Evolutionary conservation across 805 yeast genomes (phyloP).

Genomic region (Candida qinlingensis): DNA sequence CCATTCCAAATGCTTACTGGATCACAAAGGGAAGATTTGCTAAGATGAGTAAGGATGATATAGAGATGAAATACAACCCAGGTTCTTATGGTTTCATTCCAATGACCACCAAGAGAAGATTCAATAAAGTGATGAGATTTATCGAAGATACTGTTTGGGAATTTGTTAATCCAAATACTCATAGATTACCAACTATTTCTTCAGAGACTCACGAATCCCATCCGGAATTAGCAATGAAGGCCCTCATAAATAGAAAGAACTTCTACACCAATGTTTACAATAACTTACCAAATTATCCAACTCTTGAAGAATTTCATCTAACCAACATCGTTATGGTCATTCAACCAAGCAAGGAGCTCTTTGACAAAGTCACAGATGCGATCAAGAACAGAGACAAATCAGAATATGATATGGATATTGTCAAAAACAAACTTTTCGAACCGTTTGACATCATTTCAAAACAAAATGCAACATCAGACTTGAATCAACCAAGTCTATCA

Average conservation of each 20-base stretch:
- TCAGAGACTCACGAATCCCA: not conserved
- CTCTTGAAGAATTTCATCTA: slow-evolving; percentile 26
- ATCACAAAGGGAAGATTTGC: slow-evolving; percentile 24
- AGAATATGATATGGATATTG: slow-evolving; percentile 54
- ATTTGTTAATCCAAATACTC: not conserved
- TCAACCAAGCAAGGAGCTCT: slow-evolving; percentile 37
- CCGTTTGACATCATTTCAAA: slow-evolving; percentile 15
- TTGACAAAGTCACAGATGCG: slow-evolving; percentile 16
- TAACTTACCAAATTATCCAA: slow-evolving; percentile 31
- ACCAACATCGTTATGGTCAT: slow-evolving; percentile 54
- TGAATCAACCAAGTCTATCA: not conserved
- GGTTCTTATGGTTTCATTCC: slow-evolving; percentile 20
- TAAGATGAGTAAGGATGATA: slow-evolving; percentile 15
- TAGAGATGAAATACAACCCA: slow-evolving; percentile 16
- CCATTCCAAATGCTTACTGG: slow-evolving; percentile 44
- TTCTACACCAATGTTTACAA: slow-evolving; percentile 30
- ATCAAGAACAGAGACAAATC: slow-evolving; percentile 23
- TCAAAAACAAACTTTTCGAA: slow-evolving; percentile 34
- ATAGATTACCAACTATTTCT: not conserved
- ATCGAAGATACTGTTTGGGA: slow-evolving; percentile 3
- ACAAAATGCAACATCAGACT: slow-evolving; percentile 5
- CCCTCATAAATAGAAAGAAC: slow-evolving; percentile 9
- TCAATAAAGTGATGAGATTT: slow-evolving; percentile 8
- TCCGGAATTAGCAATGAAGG: not conserved
- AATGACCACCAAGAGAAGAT: slow-evolving; percentile 19